Base-by-base conservation (phyloP, 495 filamentous ascomycete genomes). In the Amorphotheca resinae region DNA sequence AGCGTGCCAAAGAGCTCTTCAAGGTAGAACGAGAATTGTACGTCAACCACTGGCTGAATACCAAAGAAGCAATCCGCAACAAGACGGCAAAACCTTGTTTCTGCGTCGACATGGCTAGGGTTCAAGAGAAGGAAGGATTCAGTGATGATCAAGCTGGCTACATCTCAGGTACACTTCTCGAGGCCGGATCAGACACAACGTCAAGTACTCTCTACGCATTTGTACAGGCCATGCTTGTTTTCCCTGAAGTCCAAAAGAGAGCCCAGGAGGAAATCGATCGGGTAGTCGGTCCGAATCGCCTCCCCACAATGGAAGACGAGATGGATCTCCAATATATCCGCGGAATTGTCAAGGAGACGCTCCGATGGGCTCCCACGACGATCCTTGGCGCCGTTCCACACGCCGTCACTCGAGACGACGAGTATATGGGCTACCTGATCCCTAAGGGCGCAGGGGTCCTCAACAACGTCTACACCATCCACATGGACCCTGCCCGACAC, bases 1-100 rank as follows among this genome's bases (percentile, higher is more conserved):
- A n/a, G n/a, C n/a, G n/a, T n/a, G n/a, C n/a, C n/a, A n/a, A n/a
- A n/a, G 44, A 58, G 16, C 39, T 61, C 0, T 41, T 62, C 17
- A 33, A 53, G 33, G 44, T 50, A 18, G 63, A 66, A 42, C 40
- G 31, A 6, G 45, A 22, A 9, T 35, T 72, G 0, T 70, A 63
- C 37, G 31, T 58, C 1, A 54, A 55, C 1, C 60, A 66, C 41
- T 70, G 65, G 56, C 37, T 65, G 9, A 50, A 54, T 7, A 59
- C 57, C 7, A 66, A 65, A 36, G 41, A 52, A 18, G 57, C 56
- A 6, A 54, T 61, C 9, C 34, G 48, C 14, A 48, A 56, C 3
- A 55, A 59, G 8, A 59, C 42, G 14, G 52, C 59, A 32, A 61
- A 64, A 30, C 65, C 43, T 2, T 38, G 22, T 22, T 38, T 45